Evolutionary conservation across 2,329 filamentous ascomycete genomes (phyloP).

Genomic region (Whalleya microplaca): DNA sequence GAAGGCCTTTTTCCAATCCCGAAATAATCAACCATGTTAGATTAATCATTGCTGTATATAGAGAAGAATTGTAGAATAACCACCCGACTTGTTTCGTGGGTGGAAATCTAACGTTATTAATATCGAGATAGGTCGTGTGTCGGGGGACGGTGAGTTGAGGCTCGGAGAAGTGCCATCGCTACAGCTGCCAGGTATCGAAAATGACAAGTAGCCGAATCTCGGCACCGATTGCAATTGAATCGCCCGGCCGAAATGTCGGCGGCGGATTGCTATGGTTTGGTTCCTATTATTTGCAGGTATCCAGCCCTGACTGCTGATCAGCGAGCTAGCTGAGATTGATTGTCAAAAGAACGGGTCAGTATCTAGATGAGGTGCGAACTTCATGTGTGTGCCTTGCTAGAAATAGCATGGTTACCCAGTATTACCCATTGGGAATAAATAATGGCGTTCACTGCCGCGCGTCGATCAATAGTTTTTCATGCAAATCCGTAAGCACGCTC

Average conservation of each 20-base stretch:
- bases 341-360: background rate
- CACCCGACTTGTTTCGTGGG: too few relatives aligned
- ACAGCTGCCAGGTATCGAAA: too few relatives aligned
- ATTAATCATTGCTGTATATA: too few relatives aligned
- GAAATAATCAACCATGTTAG: too few relatives aligned
- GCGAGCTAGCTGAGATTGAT: background rate
- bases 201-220: background rate
- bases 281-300: background rate
- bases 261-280: background rate
- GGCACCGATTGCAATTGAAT: background rate
- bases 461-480: background rate
- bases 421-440: background rate
- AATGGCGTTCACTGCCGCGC: background rate
- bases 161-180: too few relatives aligned
- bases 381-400: background rate
- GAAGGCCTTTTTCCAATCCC: too few relatives aligned
- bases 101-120: too few relatives aligned
- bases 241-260: too few relatives aligned
- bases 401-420: background rate
- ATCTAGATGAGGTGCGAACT: background rate
- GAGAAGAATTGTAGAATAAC: too few relatives aligned
- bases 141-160: background rate
- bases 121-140: too few relatives aligned
- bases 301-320: background rate
- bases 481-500: background rate